Evolutionary conservation across 192 early-diverging fungal genomes (phyloP).

Genomic region (Rhizophlyctis rosea): DNA sequence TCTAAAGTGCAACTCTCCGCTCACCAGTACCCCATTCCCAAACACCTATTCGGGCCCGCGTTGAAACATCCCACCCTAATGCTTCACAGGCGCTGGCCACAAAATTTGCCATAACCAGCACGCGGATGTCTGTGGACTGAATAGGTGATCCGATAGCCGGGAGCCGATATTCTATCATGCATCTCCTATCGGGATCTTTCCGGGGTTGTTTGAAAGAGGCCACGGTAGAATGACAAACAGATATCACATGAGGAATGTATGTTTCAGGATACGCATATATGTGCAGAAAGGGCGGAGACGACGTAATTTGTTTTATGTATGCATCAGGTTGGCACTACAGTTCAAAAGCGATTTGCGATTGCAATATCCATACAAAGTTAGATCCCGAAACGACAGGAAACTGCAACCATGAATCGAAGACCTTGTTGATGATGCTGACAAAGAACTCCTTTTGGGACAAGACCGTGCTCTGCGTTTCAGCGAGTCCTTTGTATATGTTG

Average conservation of each 20-base stretch:
- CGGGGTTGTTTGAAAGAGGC: background rate
- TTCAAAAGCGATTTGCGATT: background rate
- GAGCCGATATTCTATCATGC: background rate
- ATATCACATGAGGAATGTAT: background rate
- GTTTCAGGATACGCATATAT: background rate
- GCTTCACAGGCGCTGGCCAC: background rate
- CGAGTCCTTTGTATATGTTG: background rate
- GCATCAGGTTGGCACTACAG: background rate
- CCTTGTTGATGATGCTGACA: no score
- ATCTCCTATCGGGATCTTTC: background rate
- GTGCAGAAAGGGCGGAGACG: background rate
- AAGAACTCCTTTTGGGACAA: background rate
- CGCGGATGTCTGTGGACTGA: background rate
- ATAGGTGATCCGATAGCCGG: background rate
- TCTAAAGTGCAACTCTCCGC: background rate
- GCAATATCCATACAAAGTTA: background rate
- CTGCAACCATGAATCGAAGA: no score
- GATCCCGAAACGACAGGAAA: no score
- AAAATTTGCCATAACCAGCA: background rate
- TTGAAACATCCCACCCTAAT: background rate
- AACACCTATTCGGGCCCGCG: background rate
- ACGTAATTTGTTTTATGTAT: background rate
- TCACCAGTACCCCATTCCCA: background rate
- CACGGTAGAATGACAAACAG: background rate
- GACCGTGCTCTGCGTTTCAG: background rate